phyloP scores from a whole-genome alignment of 2,329 filamentous ascomycete species.

The Venturiaceae sp. region DNA sequence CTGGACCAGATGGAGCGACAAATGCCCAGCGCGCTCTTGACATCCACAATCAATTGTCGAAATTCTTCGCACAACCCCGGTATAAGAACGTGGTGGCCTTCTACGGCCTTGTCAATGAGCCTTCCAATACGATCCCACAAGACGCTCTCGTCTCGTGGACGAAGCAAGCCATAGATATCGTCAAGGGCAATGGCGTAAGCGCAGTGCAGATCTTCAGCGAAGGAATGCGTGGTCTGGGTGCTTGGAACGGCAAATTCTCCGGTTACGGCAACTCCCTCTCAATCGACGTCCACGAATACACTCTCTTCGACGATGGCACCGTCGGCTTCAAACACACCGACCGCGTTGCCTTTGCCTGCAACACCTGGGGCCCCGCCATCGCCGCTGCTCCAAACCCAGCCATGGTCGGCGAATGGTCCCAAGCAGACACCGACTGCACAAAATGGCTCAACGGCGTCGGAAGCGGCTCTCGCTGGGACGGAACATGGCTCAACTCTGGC shows the following conservation, averaged over 20 bases:
- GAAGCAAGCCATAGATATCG: slow-evolving; percentile 56
- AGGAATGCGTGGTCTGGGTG: slow-evolving; percentile 81
- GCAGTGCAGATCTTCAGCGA: slow-evolving; percentile 78
- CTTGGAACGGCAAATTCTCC: slow-evolving; percentile 80
- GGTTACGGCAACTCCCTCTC: slow-evolving; percentile 59
- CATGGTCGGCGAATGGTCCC: slow-evolving; percentile 92
- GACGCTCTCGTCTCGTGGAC: slow-evolving; percentile 72
- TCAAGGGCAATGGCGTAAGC: slow-evolving; percentile 67
- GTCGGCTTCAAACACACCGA: slow-evolving; percentile 70
- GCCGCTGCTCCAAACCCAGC: slow-evolving; percentile 74
- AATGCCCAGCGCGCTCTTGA: slow-evolving; percentile 82
- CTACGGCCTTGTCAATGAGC: slow-evolving; percentile 93
- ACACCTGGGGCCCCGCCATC: slow-evolving; percentile 75
- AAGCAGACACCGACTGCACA: slow-evolving; percentile 94
- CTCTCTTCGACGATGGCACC: slow-evolving; percentile 89
- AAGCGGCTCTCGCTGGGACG: slow-evolving; percentile 83
- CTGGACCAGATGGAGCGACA: slow-evolving; percentile 67
- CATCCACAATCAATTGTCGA: slow-evolving; percentile 73
- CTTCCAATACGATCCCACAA: slow-evolving; percentile 47
- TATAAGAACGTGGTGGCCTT: slow-evolving; percentile 88
- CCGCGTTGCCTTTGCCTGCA: slow-evolving; percentile 82
- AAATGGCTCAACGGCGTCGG: slow-evolving; percentile 80
- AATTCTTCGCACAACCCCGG: slow-evolving; percentile 86
- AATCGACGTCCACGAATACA: slow-evolving; percentile 94
- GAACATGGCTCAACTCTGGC: slow-evolving; percentile 58